Evolutionary conservation across 768 basidiomycete species (phyloP), one percentile per base, ranked within the genome.

Genomic region (Tricholoma bakamatsutake): DNA sequence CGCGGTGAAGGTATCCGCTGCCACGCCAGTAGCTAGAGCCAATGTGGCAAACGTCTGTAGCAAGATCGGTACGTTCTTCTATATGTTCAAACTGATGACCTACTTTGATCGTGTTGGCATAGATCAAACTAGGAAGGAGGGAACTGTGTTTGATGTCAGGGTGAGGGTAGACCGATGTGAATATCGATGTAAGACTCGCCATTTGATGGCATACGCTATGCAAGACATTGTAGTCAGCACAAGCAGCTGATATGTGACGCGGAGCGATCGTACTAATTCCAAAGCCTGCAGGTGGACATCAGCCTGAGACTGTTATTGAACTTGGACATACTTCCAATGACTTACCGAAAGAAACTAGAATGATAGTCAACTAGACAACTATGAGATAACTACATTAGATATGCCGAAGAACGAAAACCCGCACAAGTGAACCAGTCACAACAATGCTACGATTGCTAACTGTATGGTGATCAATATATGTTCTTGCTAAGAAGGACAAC

Each of bases 371-470:
- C 34, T 40, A 40, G 18, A 21, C n/a, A 43, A 24, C 12, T 3
- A 37, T 27, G 4, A 46, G 31, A 18, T 28, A 21, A 24, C 21
- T 24, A 24, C 5, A 2, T 52, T 15, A 3, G 33, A 13, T 31
- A 39, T 2, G 17, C n/a, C 13, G 15, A 40, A 43, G 27, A 49
- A 17, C 15, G n/a, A 17, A 21, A 52, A 7, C 18, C 63, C 78
- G 62, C 58, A 84, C 81, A 51, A 85, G 74, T 27, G 65, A 40
- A 0, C 66, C 71, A 5, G 81, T 81, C 21, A 83, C 64, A 39
- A 61, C 66, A 9, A 76, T 54, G 57, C 84, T 84, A 31, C 71
- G 69, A 40, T 80, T 71, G 69, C 83, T 84, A 62, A 85, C 83
- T 85, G 57, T 30, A 56, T 15, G 13, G 48, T 53, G 28, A 31